Conservation (phyloP, 129 eudicot genomes). For the Arctium lappa region DNA sequence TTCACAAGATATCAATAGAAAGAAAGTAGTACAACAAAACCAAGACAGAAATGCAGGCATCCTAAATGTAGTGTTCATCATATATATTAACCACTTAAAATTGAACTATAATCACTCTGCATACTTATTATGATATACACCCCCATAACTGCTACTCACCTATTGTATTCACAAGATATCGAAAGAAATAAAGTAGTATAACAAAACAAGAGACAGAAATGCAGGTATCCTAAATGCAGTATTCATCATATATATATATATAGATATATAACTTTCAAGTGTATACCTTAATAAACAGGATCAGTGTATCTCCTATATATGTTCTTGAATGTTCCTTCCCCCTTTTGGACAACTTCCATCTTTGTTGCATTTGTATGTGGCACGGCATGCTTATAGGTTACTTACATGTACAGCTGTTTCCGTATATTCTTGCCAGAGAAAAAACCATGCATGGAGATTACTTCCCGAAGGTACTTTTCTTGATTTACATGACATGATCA, state of each 20-base stretch:
- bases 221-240: constrained; percentile 13
- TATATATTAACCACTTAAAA: not conserved
- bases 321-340: not conserved
- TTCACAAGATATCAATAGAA: too few relatives aligned
- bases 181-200: not conserved
- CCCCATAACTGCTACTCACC: constrained; percentile 9
- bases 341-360: not conserved
- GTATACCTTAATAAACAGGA: constrained; percentile 15
- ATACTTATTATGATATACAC: constrained; percentile 17
- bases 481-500: constrained; percentile 27
- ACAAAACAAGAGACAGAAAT: not conserved
- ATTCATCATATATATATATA: constrained; percentile 9
- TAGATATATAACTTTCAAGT: not conserved
- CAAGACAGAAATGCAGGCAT: too few relatives aligned
- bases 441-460: not conserved
- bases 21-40: too few relatives aligned
- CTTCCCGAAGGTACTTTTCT: not conserved
- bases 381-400: not conserved
- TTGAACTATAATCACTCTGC: not conserved
- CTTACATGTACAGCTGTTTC: constrained; percentile 18
- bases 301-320: not conserved
- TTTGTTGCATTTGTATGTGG: constrained; percentile 15
- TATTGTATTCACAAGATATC: constrained; percentile 2
- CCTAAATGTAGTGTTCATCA: too few relatives aligned
- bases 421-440: constrained; percentile 15